Base-by-base conservation (phyloP, 345 rosid genomes). In the Litchi chinensis region DNA sequence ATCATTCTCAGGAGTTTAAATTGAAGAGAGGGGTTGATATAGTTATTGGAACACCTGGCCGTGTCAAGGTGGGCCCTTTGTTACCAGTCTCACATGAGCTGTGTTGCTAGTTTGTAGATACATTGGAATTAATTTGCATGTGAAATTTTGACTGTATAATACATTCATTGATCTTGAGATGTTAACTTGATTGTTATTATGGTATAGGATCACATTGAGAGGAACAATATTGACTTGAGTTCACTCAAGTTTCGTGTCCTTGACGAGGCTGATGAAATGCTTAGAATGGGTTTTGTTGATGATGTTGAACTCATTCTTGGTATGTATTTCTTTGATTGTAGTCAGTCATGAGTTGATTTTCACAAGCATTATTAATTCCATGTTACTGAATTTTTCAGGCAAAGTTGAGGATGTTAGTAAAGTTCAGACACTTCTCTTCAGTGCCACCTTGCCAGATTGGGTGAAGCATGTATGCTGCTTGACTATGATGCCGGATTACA, bases 191-290 rank as follows among this genome's bases (percentile, higher is more conserved):
- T 16, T 54, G 68, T 6, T 40, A 65, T 59, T 71, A 52, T 67
- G 74, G 26, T 79, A 32, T 75, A 97, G 98, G 99, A 97, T 86
- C 98, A 93, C 79, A 82, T 97, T 22, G 97, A 94, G 82, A 91
- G 92, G 85, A 77, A 80, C 60, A 92, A 91, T 81, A 83, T 93
- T 81, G 88, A 94, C 64, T 76, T 97, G 2, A 86, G 91, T 75
- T 84, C 80, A 11, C 83, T 97, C 40, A 90, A 88, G 79, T 97
- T 94, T 80, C 93, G 98, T 74, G 98, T 97, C 37, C 99, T 97
- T 76, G 98, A 97, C 66, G 98, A 97, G 86, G 98, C 98, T 79
- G 99, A 97, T 85, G 99, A 97, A 81, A 97, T 97, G 99, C 81
- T 97, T 80, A 89, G 93, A 79, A 93, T 97, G 98, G 99, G 99